Base-by-base conservation (phyloP, 192 early-diverging fungal species). In the Coemansia sp. region DNA sequence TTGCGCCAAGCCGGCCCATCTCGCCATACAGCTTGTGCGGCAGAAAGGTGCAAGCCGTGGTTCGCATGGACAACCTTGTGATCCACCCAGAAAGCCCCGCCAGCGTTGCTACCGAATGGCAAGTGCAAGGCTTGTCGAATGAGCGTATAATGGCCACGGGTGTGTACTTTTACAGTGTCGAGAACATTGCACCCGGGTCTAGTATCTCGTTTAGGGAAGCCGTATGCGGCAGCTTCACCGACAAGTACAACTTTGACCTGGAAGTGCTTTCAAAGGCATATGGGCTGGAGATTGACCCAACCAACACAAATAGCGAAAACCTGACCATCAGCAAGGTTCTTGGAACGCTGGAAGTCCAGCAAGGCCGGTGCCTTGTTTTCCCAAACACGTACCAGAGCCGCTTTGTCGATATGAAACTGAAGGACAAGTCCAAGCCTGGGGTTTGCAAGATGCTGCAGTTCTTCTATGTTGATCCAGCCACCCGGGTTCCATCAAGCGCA, bases 141-240 rank as follows among this genome's bases (percentile, higher is more conserved):
- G 91, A 93, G 66, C 71, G 80, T 54, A 90, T 93, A 45, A 78
- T 88, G 3, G 89, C 91, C 1, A 87, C 89, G 0, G 91, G 89
- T 5, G 83, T 93, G 42, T 86, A 87, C 69, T 91, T 91, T 71
- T 91, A 90, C 71, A 81, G 84, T 56, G 66, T 86, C 0, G 84
- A 86, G 25, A 91, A 93, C 82, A 87, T 91, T 58, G 86, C 84
- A n/a, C 42, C 11, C 0, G 42, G 42, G 17, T 76, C 84, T 9
- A 84, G 84, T 23, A 73, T 75, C 0, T 81, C 91, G 29, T 93
- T 92, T 71, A 85, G 87, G 19, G 73, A 45, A 35, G 40, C 53
- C 9, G 42, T 10, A 69, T 22, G 14, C 22, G 25, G 25, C 22
- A 25, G 10, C 25, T 53, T 53, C 0, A 10, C 38, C 13, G 42